Evolutionary conservation across 2,329 filamentous ascomycete species (phyloP), one percentile per base, ranked within the genome.

Genomic region (Talaromyces pinophilus): DNA sequence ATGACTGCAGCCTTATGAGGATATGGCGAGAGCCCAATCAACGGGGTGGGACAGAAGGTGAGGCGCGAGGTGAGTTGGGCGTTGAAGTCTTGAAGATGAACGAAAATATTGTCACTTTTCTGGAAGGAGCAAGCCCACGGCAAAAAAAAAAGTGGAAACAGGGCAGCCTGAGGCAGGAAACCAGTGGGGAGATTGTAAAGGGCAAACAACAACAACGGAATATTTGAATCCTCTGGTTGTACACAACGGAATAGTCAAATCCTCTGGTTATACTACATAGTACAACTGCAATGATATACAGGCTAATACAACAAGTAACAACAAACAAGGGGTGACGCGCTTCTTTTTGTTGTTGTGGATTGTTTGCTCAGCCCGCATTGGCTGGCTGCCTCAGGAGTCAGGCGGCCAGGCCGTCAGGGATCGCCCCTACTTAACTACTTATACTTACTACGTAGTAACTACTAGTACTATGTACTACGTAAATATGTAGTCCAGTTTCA

Each of bases 371-470:
- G 52, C 52, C n/a, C 30, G 52, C n/a, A 55, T 35, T 55, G 30
- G 52, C 52, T 54, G 17, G 50, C 25, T 54, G 50, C 50, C 48
- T 55, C 30, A 22, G 52, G 52, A 57, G 54, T 57, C 54, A 57
- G 54, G 54, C 54, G 33, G 54, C 30, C 30, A 17, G 17, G 28
- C 28, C 50, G 7, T 57, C 52, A 48, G 44, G 17, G n/a, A 55
- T n/a, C 25, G 50, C 17, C 10, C 30, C 25, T 2, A 25, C 2
- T 25, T 25, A 25, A 25, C 2, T 25, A 3, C 25, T 25, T 25
- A 25, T 25, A 25, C 25, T 25, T 25, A n/a, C n/a, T n/a, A n/a
- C n/a, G n/a, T n/a, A 25, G 25, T 25, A 25, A 1, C 25, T 30
- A 15, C 46, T 13, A 54, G 44, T 25, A 40, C 19, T 19, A 19